phyloP scores from a whole-genome alignment of 2,329 filamentous ascomycete genomes.

The Thelonectria olida region DNA sequence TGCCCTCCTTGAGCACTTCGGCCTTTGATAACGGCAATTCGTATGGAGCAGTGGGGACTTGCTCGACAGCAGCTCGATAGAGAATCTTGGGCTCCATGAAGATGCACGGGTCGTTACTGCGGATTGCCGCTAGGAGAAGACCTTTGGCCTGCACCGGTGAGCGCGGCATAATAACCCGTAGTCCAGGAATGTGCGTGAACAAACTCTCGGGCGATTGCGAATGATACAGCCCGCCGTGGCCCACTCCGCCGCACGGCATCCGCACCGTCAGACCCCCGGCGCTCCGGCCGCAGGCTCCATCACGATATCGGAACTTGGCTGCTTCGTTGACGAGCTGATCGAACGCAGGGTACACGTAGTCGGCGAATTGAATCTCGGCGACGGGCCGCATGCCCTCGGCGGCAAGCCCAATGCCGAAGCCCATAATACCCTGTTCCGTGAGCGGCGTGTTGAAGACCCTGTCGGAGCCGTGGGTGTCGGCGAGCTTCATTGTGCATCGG shows the following conservation, averaged over 20 bases:
- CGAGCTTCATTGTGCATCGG: constrained; percentile 89
- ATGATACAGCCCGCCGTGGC: constrained; percentile 88
- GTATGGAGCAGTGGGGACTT: constrained; percentile 84
- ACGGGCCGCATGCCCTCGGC: constrained; percentile 92
- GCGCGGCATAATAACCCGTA: constrained; percentile 86
- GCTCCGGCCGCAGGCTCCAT: constrained; percentile 64
- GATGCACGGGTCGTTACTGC: constrained; percentile 85
- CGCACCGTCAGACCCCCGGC: constrained; percentile 85
- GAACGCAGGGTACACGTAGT: constrained; percentile 93
- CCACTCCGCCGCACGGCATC: constrained; percentile 91
- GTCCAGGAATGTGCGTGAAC: constrained; percentile 87
- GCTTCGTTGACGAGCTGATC: constrained; percentile 96
- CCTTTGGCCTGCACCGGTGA: constrained; percentile 91
- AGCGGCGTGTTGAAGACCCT: constrained; percentile 97
- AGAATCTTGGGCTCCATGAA: constrained; percentile 96
- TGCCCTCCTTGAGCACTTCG: constrained; percentile 82
- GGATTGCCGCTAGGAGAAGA: constrained; percentile 79
- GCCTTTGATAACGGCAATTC: constrained; percentile 87
- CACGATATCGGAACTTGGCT: constrained; percentile 85
- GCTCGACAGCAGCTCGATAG: constrained; percentile 90
- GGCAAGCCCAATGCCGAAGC: constrained; percentile 90
- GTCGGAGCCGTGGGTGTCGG: constrained; percentile 85
- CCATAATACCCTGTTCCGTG: constrained; percentile 92
- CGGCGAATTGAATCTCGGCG: constrained; percentile 95
- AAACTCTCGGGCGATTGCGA: constrained; percentile 89